Evolutionary conservation across 1,139 yeast species (phyloP).

Genomic region (Torulaspora pretoriensis): DNA sequence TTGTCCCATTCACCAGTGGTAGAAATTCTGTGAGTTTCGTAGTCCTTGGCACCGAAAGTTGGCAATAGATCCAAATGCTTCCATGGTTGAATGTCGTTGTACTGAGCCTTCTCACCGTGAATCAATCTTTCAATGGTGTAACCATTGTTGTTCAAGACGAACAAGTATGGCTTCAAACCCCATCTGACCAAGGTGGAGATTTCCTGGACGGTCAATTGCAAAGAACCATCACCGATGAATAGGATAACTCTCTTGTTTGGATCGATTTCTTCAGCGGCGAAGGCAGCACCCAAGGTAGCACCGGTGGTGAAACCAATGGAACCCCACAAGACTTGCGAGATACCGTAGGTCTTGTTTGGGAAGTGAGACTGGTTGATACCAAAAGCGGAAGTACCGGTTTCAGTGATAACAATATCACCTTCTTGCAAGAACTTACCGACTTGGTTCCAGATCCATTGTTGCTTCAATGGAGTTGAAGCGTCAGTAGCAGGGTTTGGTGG

Average conservation of each 20-base stretch:
- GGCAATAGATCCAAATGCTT: conserved; percentile 64
- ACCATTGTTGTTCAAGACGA: conserved; percentile 80
- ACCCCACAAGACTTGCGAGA: conserved; percentile 88
- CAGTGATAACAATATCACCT: conserved; percentile 78
- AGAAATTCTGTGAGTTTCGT: conserved; percentile 48
- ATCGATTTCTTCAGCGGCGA: conserved; percentile 75
- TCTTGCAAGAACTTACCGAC: conserved; percentile 69
- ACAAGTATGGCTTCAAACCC: conserved; percentile 74
- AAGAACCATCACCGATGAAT: conserved; percentile 87
- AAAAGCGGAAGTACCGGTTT: conserved; percentile 87
- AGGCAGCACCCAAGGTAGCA: conserved; percentile 77
- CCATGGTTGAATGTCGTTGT: conserved; percentile 84
- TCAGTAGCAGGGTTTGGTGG: conserved; percentile 44
- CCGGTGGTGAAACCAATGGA: conserved; percentile 88
- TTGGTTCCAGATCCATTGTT: conserved; percentile 80
- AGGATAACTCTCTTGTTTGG: conserved; percentile 68
- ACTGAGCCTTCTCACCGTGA: conserved; percentile 71
- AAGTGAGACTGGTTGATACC: conserved; percentile 77
- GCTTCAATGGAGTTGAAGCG: conserved; percentile 47
- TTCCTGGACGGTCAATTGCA: conserved; percentile 84
- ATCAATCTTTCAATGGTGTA: conserved; percentile 86
- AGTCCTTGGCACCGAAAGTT: conserved; percentile 63
- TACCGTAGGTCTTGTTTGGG: conserved; percentile 70
- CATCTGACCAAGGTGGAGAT: conserved; percentile 80
- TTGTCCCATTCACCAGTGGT: conserved; percentile 65